These are phyloP conservation scores for Astragalus glycyphyllos DNA, from an alignment of 306 rosid species.

Conservation along the genomic window DNA sequence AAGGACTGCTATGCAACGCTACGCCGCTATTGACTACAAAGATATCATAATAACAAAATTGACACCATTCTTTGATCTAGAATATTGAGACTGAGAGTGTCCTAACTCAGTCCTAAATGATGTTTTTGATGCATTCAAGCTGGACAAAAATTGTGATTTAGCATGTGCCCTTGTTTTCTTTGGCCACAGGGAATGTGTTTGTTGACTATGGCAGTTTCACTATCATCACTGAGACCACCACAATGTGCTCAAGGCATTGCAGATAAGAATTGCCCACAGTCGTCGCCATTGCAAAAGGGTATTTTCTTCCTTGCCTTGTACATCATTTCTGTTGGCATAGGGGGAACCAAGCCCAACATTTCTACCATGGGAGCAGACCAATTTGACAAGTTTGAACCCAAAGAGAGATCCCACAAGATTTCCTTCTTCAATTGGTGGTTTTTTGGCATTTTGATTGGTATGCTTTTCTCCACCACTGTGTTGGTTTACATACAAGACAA, in stretches of 20 bases:
- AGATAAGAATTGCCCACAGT: conserved; percentile 47
- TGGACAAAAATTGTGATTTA: not conserved
- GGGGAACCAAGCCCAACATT: conserved; percentile 86
- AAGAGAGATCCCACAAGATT: conserved; percentile 63
- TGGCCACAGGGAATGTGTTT: conserved; percentile 63
- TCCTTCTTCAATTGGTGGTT: conserved; percentile 93
- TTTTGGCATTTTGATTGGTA: conserved; percentile 67
- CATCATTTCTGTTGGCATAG: conserved; percentile 72
- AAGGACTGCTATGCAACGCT: too few relatives aligned
- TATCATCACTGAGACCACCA: conserved; percentile 69
- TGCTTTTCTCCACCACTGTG: conserved; percentile 65
- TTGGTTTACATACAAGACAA: conserved; percentile 79
- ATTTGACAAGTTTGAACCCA: conserved; percentile 73
- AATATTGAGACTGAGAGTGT: too few relatives aligned
- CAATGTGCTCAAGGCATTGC: conserved; percentile 47
- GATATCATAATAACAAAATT: too few relatives aligned
- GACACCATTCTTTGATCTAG: too few relatives aligned
- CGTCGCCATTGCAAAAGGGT: conserved; percentile 64
- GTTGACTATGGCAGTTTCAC: conserved; percentile 66
- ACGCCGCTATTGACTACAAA: too few relatives aligned
- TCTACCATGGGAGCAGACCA: conserved; percentile 93
- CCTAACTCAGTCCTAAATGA: too few relatives aligned
- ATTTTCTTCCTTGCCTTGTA: conserved; percentile 68
- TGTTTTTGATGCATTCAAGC: not conserved
- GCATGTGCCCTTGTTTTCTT: not conserved